Percentiles rank a stretch among this genome's conserved stretches.
Evolutionary conservation across 768 basidiomycete species (phyloP).

Genomic region (Russula emetica): DNA sequence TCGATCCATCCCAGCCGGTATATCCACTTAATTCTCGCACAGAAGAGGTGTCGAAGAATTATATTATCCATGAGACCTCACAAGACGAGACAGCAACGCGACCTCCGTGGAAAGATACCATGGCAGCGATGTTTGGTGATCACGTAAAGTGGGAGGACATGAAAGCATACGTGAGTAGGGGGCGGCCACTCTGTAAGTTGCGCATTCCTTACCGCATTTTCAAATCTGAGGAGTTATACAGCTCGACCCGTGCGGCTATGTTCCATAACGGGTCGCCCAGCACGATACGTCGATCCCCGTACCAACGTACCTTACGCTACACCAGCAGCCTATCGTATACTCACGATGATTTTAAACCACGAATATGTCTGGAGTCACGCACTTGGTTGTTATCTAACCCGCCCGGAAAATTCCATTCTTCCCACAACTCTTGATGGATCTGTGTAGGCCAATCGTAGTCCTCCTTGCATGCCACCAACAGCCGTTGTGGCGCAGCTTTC

Average conservation of each 20-base stretch:
- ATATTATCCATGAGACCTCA: constrained; percentile 60
- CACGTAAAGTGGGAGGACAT: constrained; percentile 78
- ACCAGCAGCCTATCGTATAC: constrained; percentile 54
- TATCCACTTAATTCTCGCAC: constrained; percentile 22
- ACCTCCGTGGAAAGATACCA: constrained; percentile 66
- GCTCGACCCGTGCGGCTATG: constrained; percentile 65
- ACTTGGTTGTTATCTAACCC: constrained; percentile 43
- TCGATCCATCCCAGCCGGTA: not conserved
- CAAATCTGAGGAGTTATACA: constrained; percentile 31
- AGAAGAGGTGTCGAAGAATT: constrained; percentile 61
- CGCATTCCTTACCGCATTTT: constrained; percentile 19
- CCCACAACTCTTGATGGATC: not conserved
- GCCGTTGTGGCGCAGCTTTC: not conserved
- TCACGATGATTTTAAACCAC: constrained; percentile 60
- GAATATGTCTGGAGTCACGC: constrained; percentile 61
- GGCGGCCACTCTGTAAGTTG: constrained; percentile 57
- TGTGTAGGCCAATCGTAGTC: not conserved
- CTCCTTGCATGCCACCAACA: not conserved
- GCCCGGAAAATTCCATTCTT: not conserved
- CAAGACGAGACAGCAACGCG: constrained; percentile 46
- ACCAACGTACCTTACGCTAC: constrained; percentile 79
- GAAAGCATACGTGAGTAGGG: constrained; percentile 58
- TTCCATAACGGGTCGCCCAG: constrained; percentile 72
- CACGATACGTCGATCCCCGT: constrained; percentile 75
- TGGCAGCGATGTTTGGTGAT: constrained; percentile 80